A percentile compares a stretch with the other conserved stretches of the same genome.
Conservation (phyloP, 805 yeast genomes). For the Wickerhamiella brachini region DNA sequence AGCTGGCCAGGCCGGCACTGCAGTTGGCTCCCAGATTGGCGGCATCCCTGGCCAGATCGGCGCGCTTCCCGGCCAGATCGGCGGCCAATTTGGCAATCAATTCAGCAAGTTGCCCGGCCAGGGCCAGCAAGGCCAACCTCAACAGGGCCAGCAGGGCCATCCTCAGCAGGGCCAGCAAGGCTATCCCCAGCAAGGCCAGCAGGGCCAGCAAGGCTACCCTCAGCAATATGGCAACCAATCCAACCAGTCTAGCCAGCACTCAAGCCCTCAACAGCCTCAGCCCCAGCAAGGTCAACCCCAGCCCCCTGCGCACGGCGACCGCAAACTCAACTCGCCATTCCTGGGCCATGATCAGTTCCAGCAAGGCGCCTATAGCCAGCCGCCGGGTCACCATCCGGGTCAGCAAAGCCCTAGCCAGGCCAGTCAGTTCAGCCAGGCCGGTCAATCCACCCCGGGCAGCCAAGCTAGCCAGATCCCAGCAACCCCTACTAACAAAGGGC, state of each 20-base stretch:
- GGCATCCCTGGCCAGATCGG: neutral
- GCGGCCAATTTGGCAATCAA: neutral
- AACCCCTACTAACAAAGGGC: neutral
- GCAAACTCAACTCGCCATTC: slow-evolving; percentile 1
- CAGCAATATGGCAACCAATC: neutral
- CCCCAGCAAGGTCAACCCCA: neutral
- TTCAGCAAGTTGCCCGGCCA: neutral
- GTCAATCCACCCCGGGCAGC: neutral
- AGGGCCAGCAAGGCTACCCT: neutral
- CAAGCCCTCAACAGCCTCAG: neutral
- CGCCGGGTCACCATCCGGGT: neutral
- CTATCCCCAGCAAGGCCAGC: neutral
- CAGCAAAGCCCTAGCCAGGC: neutral
- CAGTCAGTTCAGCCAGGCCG: neutral
- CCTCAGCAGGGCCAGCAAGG: neutral
- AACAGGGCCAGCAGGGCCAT: slow-evolving; percentile 1
- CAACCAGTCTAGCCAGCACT: neutral
- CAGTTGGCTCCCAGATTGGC: neutral
- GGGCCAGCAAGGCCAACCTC: neutral
- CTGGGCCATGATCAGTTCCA: neutral
- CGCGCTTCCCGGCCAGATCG: neutral
- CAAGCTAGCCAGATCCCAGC: neutral
- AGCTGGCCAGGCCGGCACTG: neutral
- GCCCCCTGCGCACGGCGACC: neutral
- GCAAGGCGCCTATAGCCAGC: neutral